These are phyloP conservation scores for Moricandia moricandioides DNA, from an alignment of 345 rosid genomes.

Conservation along the genomic window DNA sequence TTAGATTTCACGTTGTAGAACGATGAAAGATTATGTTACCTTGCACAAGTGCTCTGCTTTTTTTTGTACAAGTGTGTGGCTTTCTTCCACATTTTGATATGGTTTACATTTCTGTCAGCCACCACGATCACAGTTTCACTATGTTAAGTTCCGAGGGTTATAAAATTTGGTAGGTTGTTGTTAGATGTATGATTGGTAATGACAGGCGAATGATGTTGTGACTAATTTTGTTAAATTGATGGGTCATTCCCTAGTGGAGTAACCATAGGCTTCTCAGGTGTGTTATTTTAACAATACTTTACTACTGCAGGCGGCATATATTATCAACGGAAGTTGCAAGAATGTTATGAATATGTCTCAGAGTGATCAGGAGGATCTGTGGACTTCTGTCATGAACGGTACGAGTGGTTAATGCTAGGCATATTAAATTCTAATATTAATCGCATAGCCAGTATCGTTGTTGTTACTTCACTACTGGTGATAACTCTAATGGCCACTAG, in stretches of 20 bases:
- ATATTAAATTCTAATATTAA: neutral
- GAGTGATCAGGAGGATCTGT: constrained; percentile 82
- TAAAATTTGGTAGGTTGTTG: neutral
- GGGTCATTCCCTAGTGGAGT: neutral
- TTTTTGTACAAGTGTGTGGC: neutral
- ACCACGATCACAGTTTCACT: neutral
- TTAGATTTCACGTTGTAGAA: neutral
- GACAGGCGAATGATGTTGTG: neutral
- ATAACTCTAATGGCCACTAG: neutral
- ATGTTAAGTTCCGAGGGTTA: too few relatives aligned
- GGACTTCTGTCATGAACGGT: constrained; percentile 84
- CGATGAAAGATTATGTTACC: neutral
- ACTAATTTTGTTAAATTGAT: neutral
- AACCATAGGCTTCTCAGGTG: neutral
- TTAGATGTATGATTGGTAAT: neutral
- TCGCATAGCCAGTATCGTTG: neutral
- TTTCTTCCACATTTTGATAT: neutral
- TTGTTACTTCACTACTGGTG: neutral
- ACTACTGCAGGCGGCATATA: constrained; percentile 73
- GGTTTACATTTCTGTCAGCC: constrained; percentile 4
- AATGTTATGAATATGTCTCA: constrained; percentile 94
- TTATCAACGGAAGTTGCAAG: constrained; percentile 91
- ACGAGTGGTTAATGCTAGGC: constrained; percentile 28
- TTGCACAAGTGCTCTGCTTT: neutral
- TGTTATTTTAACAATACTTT: neutral